Conservation (phyloP, 495 filamentous ascomycete genomes). For the Xylaria sp. region DNA sequence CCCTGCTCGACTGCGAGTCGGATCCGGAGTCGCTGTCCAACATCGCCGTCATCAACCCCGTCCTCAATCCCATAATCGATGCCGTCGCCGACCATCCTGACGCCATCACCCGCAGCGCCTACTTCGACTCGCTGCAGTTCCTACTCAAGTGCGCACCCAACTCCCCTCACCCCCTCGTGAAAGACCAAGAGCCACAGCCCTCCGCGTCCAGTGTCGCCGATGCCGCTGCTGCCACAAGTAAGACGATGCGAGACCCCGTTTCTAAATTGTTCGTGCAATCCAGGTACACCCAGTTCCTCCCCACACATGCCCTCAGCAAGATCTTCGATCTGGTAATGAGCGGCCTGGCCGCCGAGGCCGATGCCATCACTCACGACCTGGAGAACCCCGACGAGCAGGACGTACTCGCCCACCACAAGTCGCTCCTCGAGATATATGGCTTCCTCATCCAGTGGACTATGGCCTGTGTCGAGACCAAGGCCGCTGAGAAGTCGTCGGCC, state of each 20-base stretch:
- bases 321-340: constrained; percentile 92
- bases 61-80: constrained; percentile 92
- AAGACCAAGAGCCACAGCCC: constrained; percentile 35
- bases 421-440: constrained; percentile 90
- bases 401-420: constrained; percentile 81
- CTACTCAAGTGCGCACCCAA: constrained; percentile 91
- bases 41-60: constrained; percentile 75
- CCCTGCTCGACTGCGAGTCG: constrained; percentile 87
- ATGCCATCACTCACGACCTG: constrained; percentile 82
- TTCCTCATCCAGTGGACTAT: constrained; percentile 96
- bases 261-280: constrained; percentile 71
- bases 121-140: constrained; percentile 93
- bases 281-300: constrained; percentile 85
- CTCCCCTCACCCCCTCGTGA: constrained; percentile 51
- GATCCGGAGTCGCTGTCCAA: constrained; percentile 85
- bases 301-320: constrained; percentile 84
- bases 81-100: constrained; percentile 91
- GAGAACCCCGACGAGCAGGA: constrained; percentile 88
- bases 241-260: constrained; percentile 39
- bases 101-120: constrained; percentile 74
- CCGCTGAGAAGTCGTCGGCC: constrained; percentile 82
- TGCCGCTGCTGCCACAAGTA: constrained; percentile 23
- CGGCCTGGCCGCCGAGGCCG: constrained; percentile 90
- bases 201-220: neutral
- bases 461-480: constrained; percentile 89